Conservation (phyloP, 2,329 filamentous ascomycete genomes). For the Corniculantispora saksenae region DNA sequence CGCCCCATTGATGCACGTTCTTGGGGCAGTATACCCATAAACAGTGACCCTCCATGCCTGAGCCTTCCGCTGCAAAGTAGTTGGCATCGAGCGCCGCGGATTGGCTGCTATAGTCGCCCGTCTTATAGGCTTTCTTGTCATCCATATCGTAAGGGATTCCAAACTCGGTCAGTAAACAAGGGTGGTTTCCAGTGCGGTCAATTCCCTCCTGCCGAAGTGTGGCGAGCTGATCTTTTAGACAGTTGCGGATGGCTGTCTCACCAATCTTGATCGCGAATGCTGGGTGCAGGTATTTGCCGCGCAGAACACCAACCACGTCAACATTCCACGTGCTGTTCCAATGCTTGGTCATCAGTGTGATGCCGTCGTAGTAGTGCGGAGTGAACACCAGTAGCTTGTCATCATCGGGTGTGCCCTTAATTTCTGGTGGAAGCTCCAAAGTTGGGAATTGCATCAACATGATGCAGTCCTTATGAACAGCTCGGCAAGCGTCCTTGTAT, state of each 20-base stretch:
- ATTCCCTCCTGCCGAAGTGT: conserved; percentile 82
- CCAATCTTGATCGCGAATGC: conserved; percentile 92
- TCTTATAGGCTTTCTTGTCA: conserved; percentile 91
- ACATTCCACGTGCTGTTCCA: conserved; percentile 99
- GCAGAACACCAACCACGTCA: conserved; percentile 87
- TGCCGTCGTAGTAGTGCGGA: conserved; percentile 94
- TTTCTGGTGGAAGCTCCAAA: conserved; percentile 82
- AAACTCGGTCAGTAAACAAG: conserved; percentile 89
- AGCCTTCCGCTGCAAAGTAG: conserved; percentile 86
- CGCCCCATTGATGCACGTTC: conserved; percentile 87
- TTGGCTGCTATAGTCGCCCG: conserved; percentile 92
- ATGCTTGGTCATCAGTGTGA: conserved; percentile 96
- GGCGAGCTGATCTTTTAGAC: conserved; percentile 82
- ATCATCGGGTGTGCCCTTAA: conserved; percentile 87
- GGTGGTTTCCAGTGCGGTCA: conserved; percentile 86
- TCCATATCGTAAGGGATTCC: conserved; percentile 99
- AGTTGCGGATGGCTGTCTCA: conserved; percentile 91
- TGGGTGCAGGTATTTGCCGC: conserved; percentile 84
- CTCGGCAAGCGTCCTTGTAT: conserved; percentile 73
- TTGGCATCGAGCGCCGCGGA: conserved; percentile 93
- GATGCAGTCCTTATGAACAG: conserved; percentile 76
- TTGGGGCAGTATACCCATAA: conserved; percentile 82
- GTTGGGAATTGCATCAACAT: conserved; percentile 91
- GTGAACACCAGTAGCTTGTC: conserved; percentile 89
- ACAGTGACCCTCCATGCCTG: conserved; percentile 79